Evolutionary conservation across 306 rosid genomes (phyloP).

Genomic region (Malus asiatica): DNA sequence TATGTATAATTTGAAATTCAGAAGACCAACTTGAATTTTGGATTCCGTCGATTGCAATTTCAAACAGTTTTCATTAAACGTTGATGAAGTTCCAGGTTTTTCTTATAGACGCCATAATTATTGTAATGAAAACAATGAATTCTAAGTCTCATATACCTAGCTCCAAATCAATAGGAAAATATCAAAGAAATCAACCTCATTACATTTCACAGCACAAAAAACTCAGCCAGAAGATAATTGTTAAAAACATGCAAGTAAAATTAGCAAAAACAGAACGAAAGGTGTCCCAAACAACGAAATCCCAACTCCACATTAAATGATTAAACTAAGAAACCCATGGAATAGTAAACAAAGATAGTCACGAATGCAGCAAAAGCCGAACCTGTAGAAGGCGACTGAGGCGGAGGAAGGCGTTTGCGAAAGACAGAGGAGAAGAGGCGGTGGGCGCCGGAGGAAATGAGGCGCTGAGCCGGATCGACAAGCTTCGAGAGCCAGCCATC

Average conservation of each 20-base stretch:
- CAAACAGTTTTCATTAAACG: background rate
- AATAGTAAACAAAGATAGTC: background rate
- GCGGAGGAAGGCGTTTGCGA: conserved; percentile 69
- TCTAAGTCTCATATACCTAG: background rate
- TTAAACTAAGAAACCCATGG: background rate
- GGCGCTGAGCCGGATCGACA: conserved; percentile 86
- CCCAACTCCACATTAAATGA: background rate
- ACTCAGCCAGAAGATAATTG: background rate
- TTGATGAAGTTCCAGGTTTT: background rate
- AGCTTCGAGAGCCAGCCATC: conserved; percentile 80
- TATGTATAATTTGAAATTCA: background rate
- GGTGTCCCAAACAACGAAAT: background rate
- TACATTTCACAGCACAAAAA: background rate
- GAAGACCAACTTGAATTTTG: background rate
- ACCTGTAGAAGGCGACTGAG: conserved; percentile 29
- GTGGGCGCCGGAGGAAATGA: conserved; percentile 56
- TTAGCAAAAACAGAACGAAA: background rate
- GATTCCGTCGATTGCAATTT: background rate
- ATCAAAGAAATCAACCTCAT: background rate
- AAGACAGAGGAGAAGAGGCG: conserved; percentile 65
- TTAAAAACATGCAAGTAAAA: background rate
- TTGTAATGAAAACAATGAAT: background rate
- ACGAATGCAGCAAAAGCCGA: background rate
- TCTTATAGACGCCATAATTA: background rate
- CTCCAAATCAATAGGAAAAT: background rate